These are phyloP conservation scores for Phragmites australis DNA, from an alignment of 176 grass and related monocot genomes.

Conservation along the genomic window DNA sequence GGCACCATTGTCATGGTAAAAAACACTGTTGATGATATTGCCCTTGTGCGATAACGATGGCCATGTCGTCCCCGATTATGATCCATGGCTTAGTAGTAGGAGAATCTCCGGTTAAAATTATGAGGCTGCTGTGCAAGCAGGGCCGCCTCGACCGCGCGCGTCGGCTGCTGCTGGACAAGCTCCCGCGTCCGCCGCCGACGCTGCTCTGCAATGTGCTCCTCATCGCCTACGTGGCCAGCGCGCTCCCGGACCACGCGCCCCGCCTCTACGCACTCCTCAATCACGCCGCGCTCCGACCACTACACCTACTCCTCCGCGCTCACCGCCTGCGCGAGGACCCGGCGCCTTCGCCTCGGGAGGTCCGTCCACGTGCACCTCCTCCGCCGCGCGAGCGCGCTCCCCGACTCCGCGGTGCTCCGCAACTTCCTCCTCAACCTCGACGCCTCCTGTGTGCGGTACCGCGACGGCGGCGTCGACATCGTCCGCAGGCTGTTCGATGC, in stretches of 20 bases:
- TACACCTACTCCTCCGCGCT: conserved; percentile 93
- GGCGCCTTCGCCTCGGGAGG: conserved; percentile 61
- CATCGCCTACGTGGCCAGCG: conserved; percentile 77
- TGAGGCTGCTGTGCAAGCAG: conserved; percentile 75
- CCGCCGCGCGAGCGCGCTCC: conserved; percentile 49
- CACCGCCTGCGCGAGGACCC: conserved; percentile 73
- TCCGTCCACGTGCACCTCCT: conserved; percentile 78
- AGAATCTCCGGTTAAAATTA: too few relatives aligned
- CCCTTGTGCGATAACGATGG: too few relatives aligned
- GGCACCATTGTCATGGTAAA: too few relatives aligned
- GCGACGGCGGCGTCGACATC: conserved; percentile 30
- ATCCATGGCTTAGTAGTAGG: too few relatives aligned
- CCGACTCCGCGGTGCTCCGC: conserved; percentile 58
- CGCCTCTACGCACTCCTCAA: conserved; percentile 85
- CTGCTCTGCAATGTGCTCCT: conserved; percentile 81
- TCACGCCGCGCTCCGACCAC: conserved; percentile 56
- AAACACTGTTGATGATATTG: too few relatives aligned
- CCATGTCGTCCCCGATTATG: too few relatives aligned
- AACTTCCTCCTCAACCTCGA: conserved; percentile 98
- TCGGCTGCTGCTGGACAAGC: conserved; percentile 59
- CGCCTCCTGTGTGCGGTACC: conserved; percentile 37
- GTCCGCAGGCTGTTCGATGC: conserved; percentile 64
- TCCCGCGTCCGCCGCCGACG: conserved; percentile 55
- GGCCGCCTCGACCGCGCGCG: conserved; percentile 70
- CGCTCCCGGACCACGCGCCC: conserved; percentile 69